phyloP scores from a whole-genome alignment of 768 basidiomycete genomes.

The Leccinum rimulosum region DNA sequence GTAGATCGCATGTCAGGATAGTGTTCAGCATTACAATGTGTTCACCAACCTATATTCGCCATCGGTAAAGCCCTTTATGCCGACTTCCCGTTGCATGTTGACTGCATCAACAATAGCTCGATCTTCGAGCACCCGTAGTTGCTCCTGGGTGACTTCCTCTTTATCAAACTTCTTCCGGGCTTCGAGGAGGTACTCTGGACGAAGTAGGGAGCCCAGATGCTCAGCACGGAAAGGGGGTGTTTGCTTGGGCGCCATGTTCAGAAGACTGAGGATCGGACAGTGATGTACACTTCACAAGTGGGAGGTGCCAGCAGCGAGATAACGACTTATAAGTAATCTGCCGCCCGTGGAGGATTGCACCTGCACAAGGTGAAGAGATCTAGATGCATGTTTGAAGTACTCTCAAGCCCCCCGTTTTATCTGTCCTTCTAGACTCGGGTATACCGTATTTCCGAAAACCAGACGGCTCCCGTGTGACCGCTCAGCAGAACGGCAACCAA shows the following conservation, averaged over 20 bases:
- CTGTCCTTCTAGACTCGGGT: neutral
- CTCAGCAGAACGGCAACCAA: neutral
- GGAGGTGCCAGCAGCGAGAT: neutral
- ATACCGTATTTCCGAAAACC: neutral
- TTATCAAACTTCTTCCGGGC: slow-evolving; percentile 36
- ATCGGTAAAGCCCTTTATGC: slow-evolving; percentile 42
- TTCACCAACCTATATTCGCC: slow-evolving; percentile 38
- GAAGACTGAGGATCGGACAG: neutral
- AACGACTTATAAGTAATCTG: neutral
- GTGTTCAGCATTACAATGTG: neutral
- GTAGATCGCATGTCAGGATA: slow-evolving; percentile 7
- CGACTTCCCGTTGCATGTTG: slow-evolving; percentile 37
- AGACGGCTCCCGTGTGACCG: too few relatives aligned
- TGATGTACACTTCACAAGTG: neutral
- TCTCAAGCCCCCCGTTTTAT: too few relatives aligned
- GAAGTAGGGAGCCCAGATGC: slow-evolving; percentile 44
- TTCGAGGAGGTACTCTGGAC: slow-evolving; percentile 38
- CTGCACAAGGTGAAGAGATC: neutral
- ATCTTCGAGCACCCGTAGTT: slow-evolving; percentile 40
- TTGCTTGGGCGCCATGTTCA: slow-evolving; percentile 21
- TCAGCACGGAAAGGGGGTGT: slow-evolving; percentile 46
- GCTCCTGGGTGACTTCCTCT: slow-evolving; percentile 32
- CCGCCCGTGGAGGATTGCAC: neutral
- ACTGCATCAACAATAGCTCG: slow-evolving; percentile 37
- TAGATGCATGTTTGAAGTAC: neutral